phyloP scores from a whole-genome alignment of 768 basidiomycete genomes.

The Auriscalpium microsporum region DNA sequence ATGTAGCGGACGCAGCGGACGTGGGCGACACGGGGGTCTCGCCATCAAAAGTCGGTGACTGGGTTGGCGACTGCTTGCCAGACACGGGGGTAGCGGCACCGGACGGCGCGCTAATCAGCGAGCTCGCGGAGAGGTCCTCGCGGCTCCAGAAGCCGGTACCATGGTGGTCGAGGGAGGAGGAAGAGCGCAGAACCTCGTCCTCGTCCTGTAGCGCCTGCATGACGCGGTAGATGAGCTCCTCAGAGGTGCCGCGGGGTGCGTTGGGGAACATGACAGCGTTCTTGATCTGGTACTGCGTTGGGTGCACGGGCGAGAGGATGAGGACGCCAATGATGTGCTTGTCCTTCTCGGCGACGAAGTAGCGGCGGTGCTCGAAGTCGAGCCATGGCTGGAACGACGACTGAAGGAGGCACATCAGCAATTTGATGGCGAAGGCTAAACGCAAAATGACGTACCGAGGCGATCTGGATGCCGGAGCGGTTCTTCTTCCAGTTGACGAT shows the following conservation, averaged over 20 bases:
- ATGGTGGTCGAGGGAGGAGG: neutral
- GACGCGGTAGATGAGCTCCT: conserved; percentile 40
- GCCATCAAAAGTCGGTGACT: neutral
- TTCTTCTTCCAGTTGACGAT: conserved; percentile 47
- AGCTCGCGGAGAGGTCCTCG: neutral
- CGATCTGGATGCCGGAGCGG: conserved; percentile 49
- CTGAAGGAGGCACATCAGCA: conserved; percentile 14
- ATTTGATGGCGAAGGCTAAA: rapidly evolving
- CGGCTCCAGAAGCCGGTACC: conserved; percentile 1
- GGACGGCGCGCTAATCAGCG: neutral
- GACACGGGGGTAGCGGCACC: neutral
- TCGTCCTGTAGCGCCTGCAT: conserved; percentile 32
- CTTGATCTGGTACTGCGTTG: conserved; percentile 44
- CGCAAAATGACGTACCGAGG: conserved; percentile 2
- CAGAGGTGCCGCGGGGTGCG: conserved; percentile 47
- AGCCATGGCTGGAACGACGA: conserved; percentile 45
- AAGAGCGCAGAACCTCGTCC: neutral
- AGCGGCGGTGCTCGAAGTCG: conserved; percentile 45
- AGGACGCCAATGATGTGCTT: conserved; percentile 37
- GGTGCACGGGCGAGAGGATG: conserved; percentile 40
- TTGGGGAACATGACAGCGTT: conserved; percentile 46
- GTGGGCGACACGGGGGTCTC: neutral
- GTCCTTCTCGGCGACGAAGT: conserved; percentile 43
- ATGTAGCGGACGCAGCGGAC: neutral
- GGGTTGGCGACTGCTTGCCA: neutral